A percentile compares a stretch with the other conserved stretches of the same genome.
phyloP scores from a whole-genome alignment of 2,329 filamentous ascomycete genomes.

The Paraphaeosphaeria sporulosa region DNA sequence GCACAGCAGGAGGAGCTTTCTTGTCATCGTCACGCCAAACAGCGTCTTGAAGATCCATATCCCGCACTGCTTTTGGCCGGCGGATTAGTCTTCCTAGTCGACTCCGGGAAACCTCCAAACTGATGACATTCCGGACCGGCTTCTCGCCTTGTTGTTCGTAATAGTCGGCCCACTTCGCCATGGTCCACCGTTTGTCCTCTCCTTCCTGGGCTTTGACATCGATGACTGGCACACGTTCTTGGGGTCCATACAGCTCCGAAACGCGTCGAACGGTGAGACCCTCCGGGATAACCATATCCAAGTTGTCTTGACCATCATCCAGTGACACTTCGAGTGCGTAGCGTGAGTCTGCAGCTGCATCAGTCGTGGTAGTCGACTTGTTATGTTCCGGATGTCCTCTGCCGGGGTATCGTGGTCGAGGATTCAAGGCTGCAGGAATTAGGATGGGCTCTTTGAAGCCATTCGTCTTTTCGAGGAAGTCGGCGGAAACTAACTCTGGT shows the following conservation, averaged over 20 bases:
- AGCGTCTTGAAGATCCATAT: slow-evolving; percentile 65
- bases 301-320: slow-evolving; percentile 69
- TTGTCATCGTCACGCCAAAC: slow-evolving; percentile 65
- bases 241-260: slow-evolving; percentile 68
- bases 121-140: slow-evolving; percentile 73
- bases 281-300: slow-evolving; percentile 73
- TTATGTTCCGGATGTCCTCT: slow-evolving; percentile 18
- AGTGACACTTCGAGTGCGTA: slow-evolving; percentile 58
- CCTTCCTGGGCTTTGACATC: slow-evolving; percentile 74
- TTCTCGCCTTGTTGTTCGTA: slow-evolving; percentile 71
- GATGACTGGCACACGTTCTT: slow-evolving; percentile 70
- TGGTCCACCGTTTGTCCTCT: slow-evolving; percentile 69
- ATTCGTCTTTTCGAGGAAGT: slow-evolving; percentile 68
- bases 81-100: slow-evolving; percentile 68
- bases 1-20: slow-evolving; percentile 68
- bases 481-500: slow-evolving; percentile 68
- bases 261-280: slow-evolving; percentile 70
- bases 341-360: slow-evolving; percentile 32
- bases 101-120: slow-evolving; percentile 71
- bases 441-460: slow-evolving; percentile 73
- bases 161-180: slow-evolving; percentile 71
- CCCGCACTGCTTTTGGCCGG: slow-evolving; percentile 69
- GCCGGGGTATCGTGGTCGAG: slow-evolving; percentile 52
- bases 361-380: not conserved
- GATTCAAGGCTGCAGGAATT: slow-evolving; percentile 69